A percentile compares a stretch with the other conserved stretches of the same genome.
phyloP scores from a whole-genome alignment of 345 rosid genomes.

The Microcos paniculata region DNA sequence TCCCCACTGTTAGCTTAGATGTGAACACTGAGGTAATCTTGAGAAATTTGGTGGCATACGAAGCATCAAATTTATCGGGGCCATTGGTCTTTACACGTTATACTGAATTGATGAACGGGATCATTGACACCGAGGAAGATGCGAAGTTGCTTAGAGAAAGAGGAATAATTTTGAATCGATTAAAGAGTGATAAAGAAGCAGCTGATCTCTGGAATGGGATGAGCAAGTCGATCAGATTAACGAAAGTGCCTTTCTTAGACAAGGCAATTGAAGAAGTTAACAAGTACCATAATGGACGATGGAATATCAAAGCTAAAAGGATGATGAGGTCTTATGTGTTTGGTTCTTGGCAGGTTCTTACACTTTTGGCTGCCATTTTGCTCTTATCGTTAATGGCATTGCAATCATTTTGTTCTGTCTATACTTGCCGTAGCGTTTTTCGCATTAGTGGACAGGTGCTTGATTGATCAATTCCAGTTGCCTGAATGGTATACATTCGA shows the following conservation, averaged over 20 bases:
- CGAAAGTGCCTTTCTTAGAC: conserved; percentile 62
- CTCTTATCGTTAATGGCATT: conserved; percentile 43
- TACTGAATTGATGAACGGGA: conserved; percentile 76
- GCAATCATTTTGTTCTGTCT: conserved; percentile 47
- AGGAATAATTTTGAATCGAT: conserved; percentile 53
- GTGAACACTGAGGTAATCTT: conserved; percentile 52
- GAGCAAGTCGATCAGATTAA: conserved; percentile 61
- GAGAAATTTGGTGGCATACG: conserved; percentile 77
- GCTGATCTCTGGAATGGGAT: conserved; percentile 79
- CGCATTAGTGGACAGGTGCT: too few species aligned
- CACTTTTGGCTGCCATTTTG: conserved; percentile 40
- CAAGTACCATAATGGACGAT: conserved; percentile 45
- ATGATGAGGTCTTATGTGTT: conserved; percentile 43
- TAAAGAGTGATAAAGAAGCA: conserved; percentile 73
- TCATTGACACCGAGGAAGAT: conserved; percentile 65
- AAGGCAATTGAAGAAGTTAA: conserved; percentile 76
- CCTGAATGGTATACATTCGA: too few species aligned
- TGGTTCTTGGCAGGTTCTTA: conserved; percentile 65
- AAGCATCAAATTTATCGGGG: conserved; percentile 54
- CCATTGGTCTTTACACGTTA: conserved; percentile 63
- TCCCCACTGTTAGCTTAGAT: conserved; percentile 57
- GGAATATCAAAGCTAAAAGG: conserved; percentile 47
- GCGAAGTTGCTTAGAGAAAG: conserved; percentile 59
- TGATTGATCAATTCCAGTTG: too few species aligned
- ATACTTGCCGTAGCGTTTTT: background rate